Base-by-base conservation (phyloP, 805 yeast species). In the Metschnikowia cubensis region DNA sequence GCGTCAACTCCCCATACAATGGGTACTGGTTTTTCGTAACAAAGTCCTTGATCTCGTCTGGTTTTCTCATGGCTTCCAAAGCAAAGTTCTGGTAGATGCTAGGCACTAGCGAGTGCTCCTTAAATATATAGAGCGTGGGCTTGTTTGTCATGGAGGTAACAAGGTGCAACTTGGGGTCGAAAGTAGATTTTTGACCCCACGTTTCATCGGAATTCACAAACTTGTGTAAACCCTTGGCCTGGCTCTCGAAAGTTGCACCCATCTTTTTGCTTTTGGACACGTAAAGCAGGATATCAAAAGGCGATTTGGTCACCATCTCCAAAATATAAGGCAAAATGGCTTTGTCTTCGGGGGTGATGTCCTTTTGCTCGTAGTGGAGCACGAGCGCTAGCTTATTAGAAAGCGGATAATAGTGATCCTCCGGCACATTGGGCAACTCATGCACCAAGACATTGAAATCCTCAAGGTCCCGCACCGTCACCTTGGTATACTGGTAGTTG, bases 91-190 rank as follows among this genome's bases (percentile, higher is more conserved):
- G 86, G 55, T 65, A 84, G 4, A 83, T 75, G 4, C 70, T 67
- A 0, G 87, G 76, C 32, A 77, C 59, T 49, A 80, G 61, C 13
- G 81, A 69, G 47, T 79, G 77, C 48, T 85, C 85, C 56, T 80
- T 84, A 63, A 84, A 78, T 20, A 84, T 69, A 31, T 82, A 66
- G 17, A 87, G 58, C 14, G 87, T 81, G 2, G 95, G 95, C 34
- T 71, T 71, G 6, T 84, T 73, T 0, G 89, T 74, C 22, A 82
- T 42, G 1, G 84, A 72, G 25, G 80, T 77, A 21, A 85, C 71
- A 15, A 73, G 64, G 53, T 71, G 73, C 69, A 77, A 63, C 17
- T 75, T 76, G 46, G 74, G 71, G 60, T 81, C 71, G 53, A 73
- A 77, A 39, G 58, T 59, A 17, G 67, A 62, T 3, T 50, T 50